Percentiles rank a stretch among this genome's conserved stretches.
Conservation (phyloP, 257 asterid genomes). For the Verbascum thapsus region DNA sequence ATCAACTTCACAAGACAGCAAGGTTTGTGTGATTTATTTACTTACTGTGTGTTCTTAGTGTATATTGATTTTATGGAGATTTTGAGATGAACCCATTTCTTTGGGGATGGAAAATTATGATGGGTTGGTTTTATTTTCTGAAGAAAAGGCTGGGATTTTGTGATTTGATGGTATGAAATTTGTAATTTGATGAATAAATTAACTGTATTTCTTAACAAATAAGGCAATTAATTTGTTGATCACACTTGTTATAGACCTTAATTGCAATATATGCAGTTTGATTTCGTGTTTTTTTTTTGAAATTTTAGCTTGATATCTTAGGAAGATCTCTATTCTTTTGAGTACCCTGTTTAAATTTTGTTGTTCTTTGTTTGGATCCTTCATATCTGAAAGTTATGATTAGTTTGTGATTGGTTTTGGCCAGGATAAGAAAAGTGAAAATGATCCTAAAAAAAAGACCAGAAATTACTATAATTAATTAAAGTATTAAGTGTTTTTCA, state of each 20-base stretch:
- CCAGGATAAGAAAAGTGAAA: too few relatives aligned
- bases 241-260: too few relatives aligned
- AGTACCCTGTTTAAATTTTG: background rate
- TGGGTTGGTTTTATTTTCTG: conserved; percentile 31
- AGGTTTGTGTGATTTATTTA: conserved; percentile 43
- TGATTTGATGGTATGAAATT: background rate
- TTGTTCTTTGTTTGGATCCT: background rate
- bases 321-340: background rate
- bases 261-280: background rate
- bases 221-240: too few relatives aligned
- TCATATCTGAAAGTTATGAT: background rate
- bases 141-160: background rate
- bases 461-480: too few relatives aligned
- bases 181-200: too few relatives aligned
- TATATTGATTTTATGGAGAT: conserved; percentile 14
- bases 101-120: conserved; percentile 14
- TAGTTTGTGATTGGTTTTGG: background rate
- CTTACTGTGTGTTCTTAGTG: background rate
- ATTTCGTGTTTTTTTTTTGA: too few relatives aligned
- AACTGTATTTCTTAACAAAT: conserved; percentile 18
- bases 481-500: too few relatives aligned
- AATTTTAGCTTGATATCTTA: too few relatives aligned
- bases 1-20: conserved; percentile 44
- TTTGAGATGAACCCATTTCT: conserved; percentile 29
- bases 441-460: too few relatives aligned